Evolutionary conservation across 164 flowering plant genomes (phyloP).

Genomic region (grape (Vitis vinifera)): ASM3070453v1 NC_081816.1:4025001-4025500

Average conservation of each 20-base stretch:
- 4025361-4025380: slow-evolving; percentile 99
- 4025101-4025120: slow-evolving; percentile 80
- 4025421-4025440: no score
- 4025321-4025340: slow-evolving; percentile 93
- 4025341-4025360: slow-evolving; percentile 96
- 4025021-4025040: slow-evolving; percentile 61
- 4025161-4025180: not conserved
- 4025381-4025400: slow-evolving; percentile 96
- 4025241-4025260: slow-evolving; percentile 90
- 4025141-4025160: slow-evolving; percentile 1
- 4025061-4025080: slow-evolving; percentile 84
- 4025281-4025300: slow-evolving; percentile 94
- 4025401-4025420: slow-evolving; percentile 19
- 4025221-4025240: slow-evolving; percentile 97
- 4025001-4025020: slow-evolving; percentile 5
- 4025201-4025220: slow-evolving; percentile 25
- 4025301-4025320: slow-evolving; percentile 90
- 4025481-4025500: not conserved
- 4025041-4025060: slow-evolving; percentile 99
- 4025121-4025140: slow-evolving; percentile 66
- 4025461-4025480: no score
- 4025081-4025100: slow-evolving; percentile 87
- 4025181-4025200: not conserved
- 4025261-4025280: slow-evolving; percentile 96
- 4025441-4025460: no score